Conservation (phyloP, 345 rosid genomes). For the Sonneratia caseolaris region DNA sequence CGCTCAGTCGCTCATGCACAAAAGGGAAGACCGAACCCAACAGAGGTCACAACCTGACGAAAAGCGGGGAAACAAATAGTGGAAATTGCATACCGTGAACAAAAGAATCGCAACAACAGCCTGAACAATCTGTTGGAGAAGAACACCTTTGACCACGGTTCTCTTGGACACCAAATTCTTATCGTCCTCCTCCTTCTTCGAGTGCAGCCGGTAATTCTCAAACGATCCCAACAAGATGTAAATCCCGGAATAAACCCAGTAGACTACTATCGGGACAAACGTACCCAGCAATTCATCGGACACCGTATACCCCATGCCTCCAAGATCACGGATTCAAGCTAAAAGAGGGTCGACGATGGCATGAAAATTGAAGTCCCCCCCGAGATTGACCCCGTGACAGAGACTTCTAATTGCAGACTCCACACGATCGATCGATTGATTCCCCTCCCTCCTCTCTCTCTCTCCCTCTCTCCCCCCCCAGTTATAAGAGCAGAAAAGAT, state of each 20-base stretch:
- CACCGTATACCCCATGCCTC: constrained; percentile 42
- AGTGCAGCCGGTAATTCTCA: constrained; percentile 67
- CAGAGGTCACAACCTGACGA: not conserved
- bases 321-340: not conserved
- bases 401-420: not conserved
- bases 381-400: not conserved
- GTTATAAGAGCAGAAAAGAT: not conserved
- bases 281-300: constrained; percentile 77
- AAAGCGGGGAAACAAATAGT: not conserved
- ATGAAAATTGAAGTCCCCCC: not conserved
- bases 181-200: constrained; percentile 62
- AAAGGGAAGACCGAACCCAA: no score
- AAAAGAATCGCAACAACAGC: constrained; percentile 68
- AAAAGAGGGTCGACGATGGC: no score
- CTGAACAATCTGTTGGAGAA: constrained; percentile 69
- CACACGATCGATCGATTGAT: not conserved
- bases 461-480: not conserved
- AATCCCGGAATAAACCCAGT: constrained; percentile 79
- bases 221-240: constrained; percentile 42
- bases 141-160: constrained; percentile 70
- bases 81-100: constrained; percentile 37
- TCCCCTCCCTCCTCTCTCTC: not conserved
- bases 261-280: constrained; percentile 59
- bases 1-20: not conserved
- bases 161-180: constrained; percentile 70